A percentile compares a stretch with the other conserved stretches of the same genome.
Evolutionary conservation across 495 filamentous ascomycete species (phyloP).

Genomic region (Penicillium herquei): DNA sequence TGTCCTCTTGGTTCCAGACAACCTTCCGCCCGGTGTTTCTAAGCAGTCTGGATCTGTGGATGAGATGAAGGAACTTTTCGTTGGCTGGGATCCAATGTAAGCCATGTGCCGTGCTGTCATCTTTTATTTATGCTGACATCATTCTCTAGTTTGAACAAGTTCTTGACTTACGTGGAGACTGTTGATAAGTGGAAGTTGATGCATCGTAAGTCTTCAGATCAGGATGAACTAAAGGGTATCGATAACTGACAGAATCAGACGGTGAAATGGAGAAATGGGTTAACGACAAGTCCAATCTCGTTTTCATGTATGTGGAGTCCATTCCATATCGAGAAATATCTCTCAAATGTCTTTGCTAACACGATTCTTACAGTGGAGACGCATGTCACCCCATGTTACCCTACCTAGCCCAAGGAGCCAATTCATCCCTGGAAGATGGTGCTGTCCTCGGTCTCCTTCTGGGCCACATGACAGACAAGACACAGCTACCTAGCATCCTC

Average conservation of each 20-base stretch:
- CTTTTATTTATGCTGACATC: background rate
- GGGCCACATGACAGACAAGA: constrained; percentile 33
- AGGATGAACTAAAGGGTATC: background rate
- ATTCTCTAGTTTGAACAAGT: constrained; percentile 37
- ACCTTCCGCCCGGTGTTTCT: constrained; percentile 56
- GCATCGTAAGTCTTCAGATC: constrained; percentile 41
- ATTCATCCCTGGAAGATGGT: constrained; percentile 50
- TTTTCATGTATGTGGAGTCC: constrained; percentile 29
- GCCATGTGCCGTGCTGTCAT: background rate
- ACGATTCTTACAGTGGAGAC: constrained; percentile 43
- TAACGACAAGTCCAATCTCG: constrained; percentile 36
- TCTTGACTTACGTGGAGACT: constrained; percentile 33
- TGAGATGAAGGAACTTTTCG: constrained; percentile 64
- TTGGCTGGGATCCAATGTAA: constrained; percentile 56
- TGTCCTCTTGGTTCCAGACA: constrained; percentile 67
- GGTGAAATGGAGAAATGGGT: constrained; percentile 38
- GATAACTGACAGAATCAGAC: constrained; percentile 16
- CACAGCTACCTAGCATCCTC: constrained; percentile 49
- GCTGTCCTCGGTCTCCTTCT: constrained; percentile 49
- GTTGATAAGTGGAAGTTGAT: constrained; percentile 65
- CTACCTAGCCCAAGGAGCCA: constrained; percentile 61
- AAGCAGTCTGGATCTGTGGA: constrained; percentile 55
- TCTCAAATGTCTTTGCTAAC: too few species aligned
- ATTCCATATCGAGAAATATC: background rate
- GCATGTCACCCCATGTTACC: constrained; percentile 68